Conservation (phyloP, 2,329 filamentous ascomycete genomes). For the Nothophaeocryptopus gaeumannii region DNA sequence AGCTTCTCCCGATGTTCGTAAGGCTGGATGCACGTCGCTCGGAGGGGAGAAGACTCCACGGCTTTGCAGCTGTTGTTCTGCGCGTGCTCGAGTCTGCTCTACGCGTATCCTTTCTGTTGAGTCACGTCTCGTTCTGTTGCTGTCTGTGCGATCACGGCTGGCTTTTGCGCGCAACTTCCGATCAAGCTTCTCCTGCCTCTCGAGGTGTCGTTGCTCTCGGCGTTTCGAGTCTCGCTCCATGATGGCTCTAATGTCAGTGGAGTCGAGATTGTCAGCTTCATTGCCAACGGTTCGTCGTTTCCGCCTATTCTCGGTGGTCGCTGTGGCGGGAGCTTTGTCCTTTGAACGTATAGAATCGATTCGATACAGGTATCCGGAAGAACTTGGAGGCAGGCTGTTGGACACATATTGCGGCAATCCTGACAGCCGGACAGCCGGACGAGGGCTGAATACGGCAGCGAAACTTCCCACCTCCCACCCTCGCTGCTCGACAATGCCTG, state of each 20-base stretch:
- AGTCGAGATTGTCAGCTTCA: constrained; percentile 80
- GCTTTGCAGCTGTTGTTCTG: constrained; percentile 28
- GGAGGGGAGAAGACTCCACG: constrained; percentile 27
- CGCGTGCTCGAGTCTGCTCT: constrained; percentile 21
- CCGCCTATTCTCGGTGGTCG: constrained; percentile 12
- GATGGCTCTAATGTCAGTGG: constrained; percentile 77
- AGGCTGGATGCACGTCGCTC: constrained; percentile 35
- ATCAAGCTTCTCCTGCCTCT: constrained; percentile 66
- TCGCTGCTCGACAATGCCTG: constrained; percentile 68
- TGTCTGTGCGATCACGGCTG: constrained; percentile 54
- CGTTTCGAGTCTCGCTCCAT: constrained; percentile 86
- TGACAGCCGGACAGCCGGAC: constrained; percentile 76
- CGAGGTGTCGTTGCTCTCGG: constrained; percentile 68
- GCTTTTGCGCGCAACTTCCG: constrained; percentile 63
- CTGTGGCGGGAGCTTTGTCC: constrained; percentile 13
- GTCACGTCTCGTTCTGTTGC: constrained; percentile 42
- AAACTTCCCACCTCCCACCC: constrained; percentile 79
- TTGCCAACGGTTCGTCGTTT: constrained; percentile 63
- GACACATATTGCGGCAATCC: constrained; percentile 60
- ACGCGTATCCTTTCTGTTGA: constrained; percentile 51
- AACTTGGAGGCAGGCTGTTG: constrained; percentile 24
- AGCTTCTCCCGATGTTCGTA: constrained; percentile 24
- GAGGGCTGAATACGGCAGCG: constrained; percentile 69
- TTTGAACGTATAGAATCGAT: constrained; percentile 18
- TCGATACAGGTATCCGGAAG: constrained; percentile 22